Evolutionary conservation across 2,329 filamentous ascomycete genomes (phyloP).

Genomic region (Pseudocercospora ulei): DNA sequence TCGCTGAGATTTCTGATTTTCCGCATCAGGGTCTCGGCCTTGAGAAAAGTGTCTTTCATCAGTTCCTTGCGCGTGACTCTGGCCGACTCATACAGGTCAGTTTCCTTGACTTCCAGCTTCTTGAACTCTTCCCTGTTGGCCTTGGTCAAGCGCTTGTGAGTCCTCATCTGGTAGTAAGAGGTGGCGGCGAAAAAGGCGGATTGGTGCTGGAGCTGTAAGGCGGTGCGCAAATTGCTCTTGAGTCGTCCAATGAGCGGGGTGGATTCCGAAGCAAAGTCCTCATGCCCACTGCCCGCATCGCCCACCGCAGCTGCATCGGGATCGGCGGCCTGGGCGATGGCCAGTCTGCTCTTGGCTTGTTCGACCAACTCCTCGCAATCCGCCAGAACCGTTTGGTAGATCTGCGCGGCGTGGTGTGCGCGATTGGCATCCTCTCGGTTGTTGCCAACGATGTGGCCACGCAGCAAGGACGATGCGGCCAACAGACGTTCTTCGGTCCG

Average conservation of each 20-base stretch:
- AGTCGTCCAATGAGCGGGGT: constrained; percentile 24
- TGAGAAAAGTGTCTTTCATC: constrained; percentile 49
- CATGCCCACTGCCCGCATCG: constrained; percentile 33
- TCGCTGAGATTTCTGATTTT: constrained; percentile 41
- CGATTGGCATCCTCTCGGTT: constrained; percentile 47
- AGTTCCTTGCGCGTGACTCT: constrained; percentile 71
- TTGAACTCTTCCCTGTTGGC: constrained; percentile 59
- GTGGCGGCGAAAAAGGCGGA: constrained; percentile 79
- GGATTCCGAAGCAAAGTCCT: constrained; percentile 29
- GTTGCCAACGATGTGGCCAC: constrained; percentile 72
- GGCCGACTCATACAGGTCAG: constrained; percentile 63
- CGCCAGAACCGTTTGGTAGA: constrained; percentile 52
- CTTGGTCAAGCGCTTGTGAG: constrained; percentile 53
- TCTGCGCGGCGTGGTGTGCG: constrained; percentile 55
- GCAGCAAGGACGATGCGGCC: constrained; percentile 55
- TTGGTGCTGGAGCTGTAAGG: constrained; percentile 71
- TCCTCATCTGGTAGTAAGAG: constrained; percentile 72
- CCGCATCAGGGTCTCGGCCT: constrained; percentile 56
- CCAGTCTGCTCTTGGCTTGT: constrained; percentile 55
- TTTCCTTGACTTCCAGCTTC: constrained; percentile 59
- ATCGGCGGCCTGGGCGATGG: constrained; percentile 38
- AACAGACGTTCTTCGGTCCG: constrained; percentile 60
- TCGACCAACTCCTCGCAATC: constrained; percentile 45
- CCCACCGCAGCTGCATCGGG: constrained; percentile 9
- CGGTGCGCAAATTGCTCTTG: constrained; percentile 57